Base-by-base conservation (phyloP, 108 stramenopile species). In the Mediolabrus comicus region DNA sequence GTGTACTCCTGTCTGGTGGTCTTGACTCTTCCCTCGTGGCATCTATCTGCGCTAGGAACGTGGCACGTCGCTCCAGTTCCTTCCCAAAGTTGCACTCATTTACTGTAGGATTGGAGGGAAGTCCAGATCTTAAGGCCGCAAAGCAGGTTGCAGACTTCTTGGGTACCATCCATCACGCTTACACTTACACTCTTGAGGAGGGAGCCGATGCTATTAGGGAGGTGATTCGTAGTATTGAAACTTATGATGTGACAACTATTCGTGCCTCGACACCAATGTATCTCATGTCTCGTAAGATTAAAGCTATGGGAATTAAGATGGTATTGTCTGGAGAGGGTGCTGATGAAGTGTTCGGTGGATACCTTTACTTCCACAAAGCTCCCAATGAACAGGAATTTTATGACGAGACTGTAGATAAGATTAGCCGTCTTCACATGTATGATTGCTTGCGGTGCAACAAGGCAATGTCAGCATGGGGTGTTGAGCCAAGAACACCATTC, bases 231-330 rank as follows among this genome's bases (percentile, higher is more conserved):
- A 74, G 81, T 72, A 63, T 98, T 24, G 98, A 99, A 87, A 99
- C 98, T 2, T 99, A 98, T 76, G 98, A 99, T 81, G 67, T 97
- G 3, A 98, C 97, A 61, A 98, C 97, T 16, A 94, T 99, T 67
- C 94, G 98, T 24, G 97, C 98, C 32, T 88, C 92, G 32, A 98
- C 97, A 28, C 98, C 98, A 27, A 99, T 98, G 97, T 97, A 96
- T 75, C 84, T 99, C 62, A 98, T 99, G 97, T 62, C 88, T 2
- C 81, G 97, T 27, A 99, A 99, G 85, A 99, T 99, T 84, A 98
- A 98, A 84, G 97, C 97, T 61, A 97, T 97, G 97, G 97, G 97
- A n/a, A 97, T 99, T 60, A 99, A 99, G 77, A 98, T 99, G 97
- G 98, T 99, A n/a, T 79, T 99, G 46, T 87, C 86, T 52, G 98